Conservation (phyloP, 306 rosid genomes). For the Pueraria montana region DNA sequence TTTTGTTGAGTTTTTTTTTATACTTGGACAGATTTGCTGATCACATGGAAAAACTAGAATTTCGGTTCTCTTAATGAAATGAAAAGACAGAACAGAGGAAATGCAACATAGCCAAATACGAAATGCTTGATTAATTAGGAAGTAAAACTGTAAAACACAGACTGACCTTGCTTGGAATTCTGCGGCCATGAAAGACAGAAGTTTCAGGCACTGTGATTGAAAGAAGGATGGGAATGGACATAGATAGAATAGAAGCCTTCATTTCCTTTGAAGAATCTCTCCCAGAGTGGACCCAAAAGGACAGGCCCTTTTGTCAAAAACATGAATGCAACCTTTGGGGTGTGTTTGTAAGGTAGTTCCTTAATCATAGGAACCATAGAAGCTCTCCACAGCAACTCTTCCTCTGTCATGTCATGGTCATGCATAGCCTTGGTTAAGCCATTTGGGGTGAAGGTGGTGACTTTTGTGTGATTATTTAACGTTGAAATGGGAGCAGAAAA, state of each 20-base stretch:
- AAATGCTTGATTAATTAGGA: neutral
- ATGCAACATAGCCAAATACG: neutral
- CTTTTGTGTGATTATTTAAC: neutral
- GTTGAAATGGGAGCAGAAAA: neutral
- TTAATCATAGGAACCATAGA: conserved; percentile 61
- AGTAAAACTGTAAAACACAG: too few relatives aligned
- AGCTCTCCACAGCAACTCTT: conserved; percentile 85
- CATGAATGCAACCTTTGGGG: conserved; percentile 84
- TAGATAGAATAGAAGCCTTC: conserved; percentile 72
- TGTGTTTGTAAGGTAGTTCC: conserved; percentile 48
- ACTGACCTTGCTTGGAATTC: conserved; percentile 89
- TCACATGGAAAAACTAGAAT: neutral
- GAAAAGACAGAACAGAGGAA: neutral
- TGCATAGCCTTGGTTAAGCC: conserved; percentile 59
- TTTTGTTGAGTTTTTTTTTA: neutral
- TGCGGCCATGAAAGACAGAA: conserved; percentile 71
- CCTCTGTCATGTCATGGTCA: conserved; percentile 76
- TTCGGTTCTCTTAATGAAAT: neutral
- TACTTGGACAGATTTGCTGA: neutral
- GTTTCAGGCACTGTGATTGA: conserved; percentile 52
- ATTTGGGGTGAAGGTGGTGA: neutral
- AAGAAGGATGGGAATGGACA: conserved; percentile 73
- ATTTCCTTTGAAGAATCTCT: conserved; percentile 73
- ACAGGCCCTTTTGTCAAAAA: conserved; percentile 76
- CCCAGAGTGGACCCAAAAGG: conserved; percentile 82